Base-by-base conservation (phyloP, 179 eudicot genomes). In the Nepenthes alata region DNA sequence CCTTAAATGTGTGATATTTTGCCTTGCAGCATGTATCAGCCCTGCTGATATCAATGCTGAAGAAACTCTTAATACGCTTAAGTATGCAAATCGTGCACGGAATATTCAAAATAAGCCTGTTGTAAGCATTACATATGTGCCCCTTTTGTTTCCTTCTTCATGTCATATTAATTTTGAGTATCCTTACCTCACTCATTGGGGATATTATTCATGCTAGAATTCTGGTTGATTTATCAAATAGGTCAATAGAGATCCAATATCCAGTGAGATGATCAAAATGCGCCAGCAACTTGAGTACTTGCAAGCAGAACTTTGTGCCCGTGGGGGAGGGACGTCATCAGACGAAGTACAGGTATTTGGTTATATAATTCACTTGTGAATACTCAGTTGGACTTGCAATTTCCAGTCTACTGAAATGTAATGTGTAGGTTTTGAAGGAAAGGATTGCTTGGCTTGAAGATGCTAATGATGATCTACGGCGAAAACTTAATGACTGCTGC, bases 1-100 rank as follows among this genome's bases (percentile, higher is more conserved):
- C 6, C 13, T 69, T 59, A 55, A 25, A 68, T 58, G 70, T 59
- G 58, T 58, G 61, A 56, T 51, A 45, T 58, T 35, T 44, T 47
- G 38, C 11, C 67, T 79, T 70, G 59, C 91, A 94, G 99, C 99
- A 55, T 94, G 99, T 81, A 88, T 94, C 54, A 94, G 99, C 74
- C 99, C 99, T 58, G 99, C 99, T 63, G 99, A 94, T 73, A 94
- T 94, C 63, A 94, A 94, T 70, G 99, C 97, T 2, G 99, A 94
- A 77, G 99, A 94, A 78, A 94, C 97, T 55, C 96, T 94, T 11
- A 94, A 94, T 80, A 94, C 99, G 2, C 88, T 94, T 6, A 94
- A 94, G 77, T 94, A 94, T 74, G 99, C 99, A 58, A 94, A 94
- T 64, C 97, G 99, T 70, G 99, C 99, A 53, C 89, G 99, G 47